Base-by-base conservation (phyloP, 345 rosid species). In the Salix udensis region DNA sequence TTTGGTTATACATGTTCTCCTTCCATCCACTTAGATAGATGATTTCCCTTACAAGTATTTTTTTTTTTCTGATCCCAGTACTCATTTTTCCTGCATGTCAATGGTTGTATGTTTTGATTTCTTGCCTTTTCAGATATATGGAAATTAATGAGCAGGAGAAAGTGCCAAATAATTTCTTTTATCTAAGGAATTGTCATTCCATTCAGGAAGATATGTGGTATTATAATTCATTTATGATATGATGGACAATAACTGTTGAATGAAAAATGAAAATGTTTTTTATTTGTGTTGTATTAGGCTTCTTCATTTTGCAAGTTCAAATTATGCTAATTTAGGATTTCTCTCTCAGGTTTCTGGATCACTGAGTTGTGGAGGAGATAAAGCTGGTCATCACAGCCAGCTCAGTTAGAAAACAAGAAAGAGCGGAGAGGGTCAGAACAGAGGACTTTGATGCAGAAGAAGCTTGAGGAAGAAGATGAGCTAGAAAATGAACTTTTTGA, bases 361-460 rank as follows among this genome's bases (percentile, higher is more conserved):
- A 16, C 92, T 91, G 26, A 24, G 26, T 24, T 24, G 97, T 91
- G 74, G 98, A 96, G 31, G 98, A 94, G 89, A 75, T 96, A 70
- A 94, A 96, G 78, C 94, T 86, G 79, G 97, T 92, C 53, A 90
- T 96, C 81, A 94, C 97, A 31, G 97, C 99, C 72, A 96, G 98
- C 89, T 89, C 97, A 53, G 94, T 97, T 75, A 88, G 99, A 81
- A 96, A 91, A 73, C 84, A 88, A 46, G 99, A 96, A 80, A 82
- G 98, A 81, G 97, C 89, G 48, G 98, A 96, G 81, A 91, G 98
- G 79, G 84, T 92, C 78, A 88, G 77, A 86, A 97, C 97, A 52
- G 99, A 96, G 88, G 99, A 96, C 71, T 96, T 96, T 77, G 97
- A 96, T 76, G 95, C 93, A 24, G 99, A 94, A 89, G 99, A 96